Conservation (phyloP, 441 rosid genomes). For the Populus hybrid region DNA sequence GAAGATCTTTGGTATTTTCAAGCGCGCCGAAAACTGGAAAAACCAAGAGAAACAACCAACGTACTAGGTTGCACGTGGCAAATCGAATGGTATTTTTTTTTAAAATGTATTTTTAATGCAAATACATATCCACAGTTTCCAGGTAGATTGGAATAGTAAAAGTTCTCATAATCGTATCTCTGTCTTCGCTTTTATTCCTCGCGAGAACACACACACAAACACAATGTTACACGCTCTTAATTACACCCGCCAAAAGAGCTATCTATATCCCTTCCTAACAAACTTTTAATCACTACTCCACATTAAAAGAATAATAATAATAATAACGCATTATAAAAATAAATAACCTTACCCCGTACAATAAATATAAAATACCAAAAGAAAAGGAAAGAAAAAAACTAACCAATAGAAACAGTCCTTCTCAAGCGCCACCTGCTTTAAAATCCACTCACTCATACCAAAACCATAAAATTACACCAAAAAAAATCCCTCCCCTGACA, state of each 20-base stretch:
- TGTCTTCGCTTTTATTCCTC: background rate
- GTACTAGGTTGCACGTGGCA: no score
- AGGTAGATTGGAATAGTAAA: background rate
- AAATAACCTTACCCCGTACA: background rate
- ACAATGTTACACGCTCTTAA: background rate
- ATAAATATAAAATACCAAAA: background rate
- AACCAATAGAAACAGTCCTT: background rate
- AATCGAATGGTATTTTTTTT: no score
- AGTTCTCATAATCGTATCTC: no score
- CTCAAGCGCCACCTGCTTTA: background rate
- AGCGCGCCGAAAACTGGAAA: background rate
- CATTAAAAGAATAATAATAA: background rate
- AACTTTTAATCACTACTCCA: background rate
- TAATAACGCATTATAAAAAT: background rate
- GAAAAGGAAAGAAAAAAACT: background rate
- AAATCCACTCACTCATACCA: background rate
- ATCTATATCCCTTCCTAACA: background rate
- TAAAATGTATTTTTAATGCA: no score
- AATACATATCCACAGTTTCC: background rate
- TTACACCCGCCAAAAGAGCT: conserved; percentile 1
- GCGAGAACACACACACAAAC: no score
- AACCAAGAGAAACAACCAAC: no score
- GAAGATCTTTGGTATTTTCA: no score
- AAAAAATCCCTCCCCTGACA: background rate
- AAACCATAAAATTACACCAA: background rate